Percentiles rank a stretch among this genome's conserved stretches.
Evolutionary conservation across 2,329 filamentous ascomycete genomes (phyloP).

Genomic region (Cephalotrichum gorgonifer): DNA sequence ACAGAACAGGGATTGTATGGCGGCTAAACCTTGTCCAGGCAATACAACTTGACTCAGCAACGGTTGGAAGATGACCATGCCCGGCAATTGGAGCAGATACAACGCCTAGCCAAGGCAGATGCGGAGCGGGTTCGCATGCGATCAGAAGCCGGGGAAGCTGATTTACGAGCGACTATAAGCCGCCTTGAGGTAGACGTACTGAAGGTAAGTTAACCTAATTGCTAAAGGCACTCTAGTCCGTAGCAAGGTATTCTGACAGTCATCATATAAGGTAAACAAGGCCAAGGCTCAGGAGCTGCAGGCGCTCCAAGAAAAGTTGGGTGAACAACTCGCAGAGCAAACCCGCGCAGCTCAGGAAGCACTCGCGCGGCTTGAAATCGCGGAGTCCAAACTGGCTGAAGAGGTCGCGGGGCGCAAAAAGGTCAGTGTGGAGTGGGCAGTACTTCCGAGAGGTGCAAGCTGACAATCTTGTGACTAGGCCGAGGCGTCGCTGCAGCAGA

Average conservation of each 20-base stretch:
- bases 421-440: constrained; percentile 20
- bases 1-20: neutral
- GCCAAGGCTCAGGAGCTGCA: constrained; percentile 50
- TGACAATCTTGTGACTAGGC: neutral
- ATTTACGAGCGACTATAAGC: constrained; percentile 49
- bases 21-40: neutral
- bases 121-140: constrained; percentile 35
- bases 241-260: neutral
- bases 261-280: constrained; percentile 41
- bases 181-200: constrained; percentile 52
- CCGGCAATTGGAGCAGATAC: constrained; percentile 24
- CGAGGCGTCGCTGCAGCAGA: neutral
- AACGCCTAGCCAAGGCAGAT: constrained; percentile 32
- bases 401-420: constrained; percentile 36
- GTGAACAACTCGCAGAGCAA: constrained; percentile 21
- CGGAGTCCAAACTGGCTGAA: constrained; percentile 33
- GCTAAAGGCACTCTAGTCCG: too few relatives aligned
- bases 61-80: constrained; percentile 11
- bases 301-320: constrained; percentile 31
- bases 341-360: neutral
- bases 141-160: constrained; percentile 51
- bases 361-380: constrained; percentile 3
- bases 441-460: constrained; percentile 11
- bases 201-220: constrained; percentile 32
- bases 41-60: neutral